Evolutionary conservation across 495 filamentous ascomycete species (phyloP).

Genomic region (Poronia punctata): DNA sequence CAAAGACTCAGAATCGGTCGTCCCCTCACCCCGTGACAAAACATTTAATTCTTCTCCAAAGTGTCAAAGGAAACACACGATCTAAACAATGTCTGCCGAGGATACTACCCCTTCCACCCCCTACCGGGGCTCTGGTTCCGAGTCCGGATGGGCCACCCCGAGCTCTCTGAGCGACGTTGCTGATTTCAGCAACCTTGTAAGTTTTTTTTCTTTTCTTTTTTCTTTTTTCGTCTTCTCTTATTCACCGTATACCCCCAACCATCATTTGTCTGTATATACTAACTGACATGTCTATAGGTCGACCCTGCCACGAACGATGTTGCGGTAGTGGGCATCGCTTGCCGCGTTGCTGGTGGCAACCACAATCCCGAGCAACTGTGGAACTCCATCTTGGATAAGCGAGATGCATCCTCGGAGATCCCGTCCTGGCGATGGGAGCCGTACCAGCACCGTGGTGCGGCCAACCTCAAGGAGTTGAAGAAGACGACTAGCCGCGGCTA

Average conservation of each 20-base stretch:
- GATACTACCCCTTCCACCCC: too few species aligned
- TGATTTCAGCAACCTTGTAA: too few species aligned
- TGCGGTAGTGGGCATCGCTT: conserved; percentile 31
- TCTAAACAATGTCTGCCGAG: too few species aligned
- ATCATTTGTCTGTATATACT: neutral
- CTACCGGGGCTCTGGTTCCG: too few species aligned
- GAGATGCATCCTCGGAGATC: conserved; percentile 28
- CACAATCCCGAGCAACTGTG: conserved; percentile 28
- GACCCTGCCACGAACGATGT: conserved; percentile 4
- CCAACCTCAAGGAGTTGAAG: conserved; percentile 24
- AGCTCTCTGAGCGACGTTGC: too few species aligned
- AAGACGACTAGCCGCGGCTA: conserved; percentile 24
- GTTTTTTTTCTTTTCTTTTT: too few species aligned
- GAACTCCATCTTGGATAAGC: conserved; percentile 26
- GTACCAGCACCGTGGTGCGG: conserved; percentile 20
- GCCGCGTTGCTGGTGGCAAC: conserved; percentile 27
- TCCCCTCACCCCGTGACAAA: too few species aligned
- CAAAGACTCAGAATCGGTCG: too few species aligned
- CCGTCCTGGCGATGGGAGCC: conserved; percentile 25
- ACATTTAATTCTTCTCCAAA: too few species aligned
- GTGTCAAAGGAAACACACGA: too few species aligned
- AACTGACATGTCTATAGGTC: neutral
- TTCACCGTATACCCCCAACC: neutral
- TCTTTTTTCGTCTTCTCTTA: too few species aligned
- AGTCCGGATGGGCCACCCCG: too few species aligned